Evolutionary conservation across 495 filamentous ascomycete genomes (phyloP).

Genomic region (Cairneyella variabilis): DNA sequence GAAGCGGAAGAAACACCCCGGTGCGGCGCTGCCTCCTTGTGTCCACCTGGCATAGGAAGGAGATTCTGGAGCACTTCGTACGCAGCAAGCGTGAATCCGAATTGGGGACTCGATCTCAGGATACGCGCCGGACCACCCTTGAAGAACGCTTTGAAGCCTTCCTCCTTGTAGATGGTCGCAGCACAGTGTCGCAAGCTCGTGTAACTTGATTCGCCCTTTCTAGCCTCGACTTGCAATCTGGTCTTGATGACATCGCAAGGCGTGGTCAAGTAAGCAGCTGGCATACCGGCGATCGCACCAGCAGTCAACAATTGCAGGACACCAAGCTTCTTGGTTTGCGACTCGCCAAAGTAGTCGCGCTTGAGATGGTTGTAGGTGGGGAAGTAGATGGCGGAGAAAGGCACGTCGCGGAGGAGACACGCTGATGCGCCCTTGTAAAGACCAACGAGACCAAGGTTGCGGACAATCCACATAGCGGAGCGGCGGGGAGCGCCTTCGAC

Average conservation of each 20-base stretch:
- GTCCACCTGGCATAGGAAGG: slow-evolving; percentile 74
- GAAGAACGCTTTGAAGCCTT: slow-evolving; percentile 95
- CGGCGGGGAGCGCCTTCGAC: slow-evolving; percentile 80
- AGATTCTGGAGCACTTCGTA: slow-evolving; percentile 87
- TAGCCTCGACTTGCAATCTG: slow-evolving; percentile 91
- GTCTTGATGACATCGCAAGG: slow-evolving; percentile 99
- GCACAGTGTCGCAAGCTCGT: slow-evolving; percentile 85
- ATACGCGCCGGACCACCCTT: slow-evolving; percentile 96
- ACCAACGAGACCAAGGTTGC: slow-evolving; percentile 90
- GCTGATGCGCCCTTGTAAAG: slow-evolving; percentile 97
- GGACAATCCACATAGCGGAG: slow-evolving; percentile 95
- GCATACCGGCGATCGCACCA: slow-evolving; percentile 98
- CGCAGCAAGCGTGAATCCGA: slow-evolving; percentile 92
- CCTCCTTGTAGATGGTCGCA: slow-evolving; percentile 75
- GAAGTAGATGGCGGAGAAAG: slow-evolving; percentile 99
- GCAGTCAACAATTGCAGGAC: slow-evolving; percentile 89
- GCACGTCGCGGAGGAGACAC: slow-evolving; percentile 91
- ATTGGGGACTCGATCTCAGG: slow-evolving; percentile 89
- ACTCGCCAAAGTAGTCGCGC: slow-evolving; percentile 88
- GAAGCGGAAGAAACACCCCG: slow-evolving; percentile 35
- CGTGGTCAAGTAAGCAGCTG: slow-evolving; percentile 93
- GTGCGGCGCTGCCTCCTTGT: slow-evolving; percentile 34
- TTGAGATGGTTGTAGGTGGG: slow-evolving; percentile 94
- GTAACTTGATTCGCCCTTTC: slow-evolving; percentile 89
- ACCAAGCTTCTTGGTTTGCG: slow-evolving; percentile 82